Evolutionary conservation across 2,329 filamentous ascomycete genomes (phyloP).

Genomic region (Cyphellophora europaea): DNA sequence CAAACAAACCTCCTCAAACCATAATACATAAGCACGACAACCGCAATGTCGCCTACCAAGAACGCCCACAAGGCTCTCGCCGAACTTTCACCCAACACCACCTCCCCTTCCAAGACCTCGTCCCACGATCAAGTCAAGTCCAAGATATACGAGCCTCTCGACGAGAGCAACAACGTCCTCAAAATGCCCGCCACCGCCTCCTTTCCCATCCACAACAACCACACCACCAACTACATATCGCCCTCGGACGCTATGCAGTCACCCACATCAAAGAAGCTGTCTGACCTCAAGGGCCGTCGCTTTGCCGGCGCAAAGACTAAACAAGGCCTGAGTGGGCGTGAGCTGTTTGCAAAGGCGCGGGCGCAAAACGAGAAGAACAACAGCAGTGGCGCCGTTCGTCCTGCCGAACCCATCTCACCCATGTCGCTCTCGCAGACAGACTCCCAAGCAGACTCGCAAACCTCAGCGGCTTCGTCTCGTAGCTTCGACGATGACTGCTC

Average conservation of each 20-base stretch:
- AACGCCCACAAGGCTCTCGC: slow-evolving; percentile 4
- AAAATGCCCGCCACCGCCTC: slow-evolving; percentile 1
- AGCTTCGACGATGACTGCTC: no score
- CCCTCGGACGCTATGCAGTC: slow-evolving; percentile 41
- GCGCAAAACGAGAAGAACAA: no score
- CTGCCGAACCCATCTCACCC: neutral
- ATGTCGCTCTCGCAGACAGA: neutral
- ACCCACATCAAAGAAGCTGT: slow-evolving; percentile 41
- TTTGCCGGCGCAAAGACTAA: neutral
- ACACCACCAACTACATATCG: slow-evolving; percentile 31
- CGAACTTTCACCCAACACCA: slow-evolving; percentile 11
- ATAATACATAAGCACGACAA: neutral
- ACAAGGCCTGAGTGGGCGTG: neutral
- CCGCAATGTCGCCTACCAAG: slow-evolving; percentile 11
- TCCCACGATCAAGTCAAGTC: slow-evolving; percentile 4
- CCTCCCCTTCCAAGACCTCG: slow-evolving; percentile 9
- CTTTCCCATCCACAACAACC: neutral
- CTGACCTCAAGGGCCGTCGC: slow-evolving; percentile 32
- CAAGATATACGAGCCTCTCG: no score
- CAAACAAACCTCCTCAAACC: neutral
- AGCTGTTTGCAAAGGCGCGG: slow-evolving; percentile 1
- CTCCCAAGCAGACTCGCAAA: neutral
- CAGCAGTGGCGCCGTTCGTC: no score
- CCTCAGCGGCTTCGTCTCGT: no score
- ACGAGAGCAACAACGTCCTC: neutral